These are phyloP conservation scores for Dactylis glomerata DNA, from an alignment of 176 grass and related monocot species.

Conservation along the genomic window DNA sequence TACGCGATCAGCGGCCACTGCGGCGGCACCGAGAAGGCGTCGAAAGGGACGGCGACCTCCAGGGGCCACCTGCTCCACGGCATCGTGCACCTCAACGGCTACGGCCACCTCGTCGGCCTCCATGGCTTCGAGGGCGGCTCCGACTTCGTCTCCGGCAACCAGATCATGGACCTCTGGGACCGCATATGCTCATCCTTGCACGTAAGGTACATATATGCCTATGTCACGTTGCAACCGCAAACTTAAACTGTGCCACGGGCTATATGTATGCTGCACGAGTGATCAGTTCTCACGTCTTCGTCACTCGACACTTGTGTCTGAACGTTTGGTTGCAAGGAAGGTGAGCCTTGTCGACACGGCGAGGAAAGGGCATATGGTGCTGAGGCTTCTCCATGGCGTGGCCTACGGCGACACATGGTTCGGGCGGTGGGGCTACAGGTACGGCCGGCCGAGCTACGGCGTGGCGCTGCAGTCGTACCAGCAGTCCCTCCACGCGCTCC, in stretches of 20 bases:
- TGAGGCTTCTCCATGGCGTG: constrained; percentile 68
- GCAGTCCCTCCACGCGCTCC: constrained; percentile 66
- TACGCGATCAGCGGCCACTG: constrained; percentile 31
- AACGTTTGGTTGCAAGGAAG: constrained; percentile 43
- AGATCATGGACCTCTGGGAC: constrained; percentile 89
- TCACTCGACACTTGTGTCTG: background rate
- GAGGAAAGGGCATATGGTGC: constrained; percentile 73
- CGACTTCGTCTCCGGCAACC: constrained; percentile 76
- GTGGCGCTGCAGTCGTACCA: constrained; percentile 55
- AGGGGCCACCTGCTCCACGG: constrained; percentile 68
- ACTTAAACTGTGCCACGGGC: background rate
- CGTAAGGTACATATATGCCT: constrained; percentile 46
- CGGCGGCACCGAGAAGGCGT: constrained; percentile 16
- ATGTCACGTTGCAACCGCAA: background rate
- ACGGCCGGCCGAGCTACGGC: constrained; percentile 63
- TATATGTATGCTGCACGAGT: background rate
- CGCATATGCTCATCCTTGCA: constrained; percentile 62
- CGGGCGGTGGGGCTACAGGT: constrained; percentile 75
- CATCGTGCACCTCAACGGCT: constrained; percentile 84
- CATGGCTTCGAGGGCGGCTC: constrained; percentile 76
- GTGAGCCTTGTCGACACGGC: constrained; percentile 65
- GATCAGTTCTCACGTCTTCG: background rate
- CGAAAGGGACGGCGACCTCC: constrained; percentile 23
- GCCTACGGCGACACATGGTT: constrained; percentile 90
- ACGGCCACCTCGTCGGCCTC: constrained; percentile 72